phyloP scores from a whole-genome alignment of 2,329 filamentous ascomycete species.

The Pestalotiopsis sp. region DNA sequence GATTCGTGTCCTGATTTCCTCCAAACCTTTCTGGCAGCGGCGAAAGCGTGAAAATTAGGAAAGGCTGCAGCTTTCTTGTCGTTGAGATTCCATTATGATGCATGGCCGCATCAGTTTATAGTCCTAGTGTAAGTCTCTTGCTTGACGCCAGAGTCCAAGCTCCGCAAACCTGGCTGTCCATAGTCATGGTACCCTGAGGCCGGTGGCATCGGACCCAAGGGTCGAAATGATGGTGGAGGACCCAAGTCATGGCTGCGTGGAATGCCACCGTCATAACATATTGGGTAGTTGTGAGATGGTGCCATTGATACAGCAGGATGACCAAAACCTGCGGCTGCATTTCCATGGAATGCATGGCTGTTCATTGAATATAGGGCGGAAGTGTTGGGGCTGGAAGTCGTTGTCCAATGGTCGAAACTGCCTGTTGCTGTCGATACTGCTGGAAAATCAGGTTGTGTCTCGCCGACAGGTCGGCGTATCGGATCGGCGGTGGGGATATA shows the following conservation, averaged over 20 bases:
- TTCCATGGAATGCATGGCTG: neutral
- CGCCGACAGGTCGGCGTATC: neutral
- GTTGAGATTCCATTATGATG: neutral
- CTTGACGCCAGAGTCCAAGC: slow-evolving; percentile 4
- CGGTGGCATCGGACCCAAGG: neutral
- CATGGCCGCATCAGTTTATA: neutral
- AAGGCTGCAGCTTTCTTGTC: neutral
- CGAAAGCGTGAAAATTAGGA: neutral
- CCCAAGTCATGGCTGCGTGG: neutral
- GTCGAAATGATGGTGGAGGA: neutral
- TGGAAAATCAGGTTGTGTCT: slow-evolving; percentile 6
- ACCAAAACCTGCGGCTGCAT: neutral
- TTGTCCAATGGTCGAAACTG: neutral
- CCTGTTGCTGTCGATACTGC: neutral
- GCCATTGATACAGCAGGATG: neutral
- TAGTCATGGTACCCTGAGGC: slow-evolving; percentile 3
- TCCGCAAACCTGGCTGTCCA: neutral
- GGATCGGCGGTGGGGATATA: slow-evolving; percentile 11
- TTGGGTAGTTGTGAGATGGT: neutral
- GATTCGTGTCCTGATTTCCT: neutral
- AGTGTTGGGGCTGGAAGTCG: neutral
- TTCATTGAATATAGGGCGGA: slow-evolving; percentile 6
- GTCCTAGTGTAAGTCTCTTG: neutral
- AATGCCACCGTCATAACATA: neutral
- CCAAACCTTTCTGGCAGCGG: neutral